Conservation (phyloP, 139 green algal genomes). For the Chlorella ohadii region DNA sequence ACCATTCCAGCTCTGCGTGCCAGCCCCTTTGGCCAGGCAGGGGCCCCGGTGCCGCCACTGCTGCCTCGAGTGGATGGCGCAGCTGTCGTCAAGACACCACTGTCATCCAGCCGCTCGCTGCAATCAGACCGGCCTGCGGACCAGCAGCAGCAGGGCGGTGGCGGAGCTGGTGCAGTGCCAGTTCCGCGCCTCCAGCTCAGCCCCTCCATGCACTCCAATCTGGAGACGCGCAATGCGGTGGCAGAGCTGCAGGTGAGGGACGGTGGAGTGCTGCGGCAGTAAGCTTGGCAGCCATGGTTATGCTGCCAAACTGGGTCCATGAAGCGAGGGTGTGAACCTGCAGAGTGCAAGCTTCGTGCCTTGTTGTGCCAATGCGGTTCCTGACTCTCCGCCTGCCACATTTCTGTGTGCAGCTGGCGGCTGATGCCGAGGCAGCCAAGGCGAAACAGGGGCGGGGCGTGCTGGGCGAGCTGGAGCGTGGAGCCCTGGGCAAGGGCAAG, state of each 20-base stretch:
- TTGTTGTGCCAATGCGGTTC: no score
- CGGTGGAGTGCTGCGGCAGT: neutral
- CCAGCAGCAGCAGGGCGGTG: neutral
- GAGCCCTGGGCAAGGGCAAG: constrained; percentile 47
- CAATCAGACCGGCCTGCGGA: no score
- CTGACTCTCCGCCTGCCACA: neutral
- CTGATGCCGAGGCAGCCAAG: constrained; percentile 25
- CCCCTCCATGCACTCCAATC: constrained; percentile 27
- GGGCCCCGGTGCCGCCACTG: neutral
- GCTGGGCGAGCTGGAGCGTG: constrained; percentile 42
- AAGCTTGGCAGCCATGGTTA: no score
- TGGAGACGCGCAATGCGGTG: constrained; percentile 34
- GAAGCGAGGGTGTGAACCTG: no score
- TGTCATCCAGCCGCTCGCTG: no score
- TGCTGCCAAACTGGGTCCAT: no score
- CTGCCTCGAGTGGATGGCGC: neutral
- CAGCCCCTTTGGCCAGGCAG: neutral
- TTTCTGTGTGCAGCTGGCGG: constrained; percentile 14
- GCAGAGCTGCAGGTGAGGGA: constrained; percentile 35
- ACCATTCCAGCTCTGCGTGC: constrained; percentile 34
- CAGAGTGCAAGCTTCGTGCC: no score
- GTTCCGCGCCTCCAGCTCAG: constrained; percentile 30
- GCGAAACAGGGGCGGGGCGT: constrained; percentile 14
- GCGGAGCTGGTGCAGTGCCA: neutral
- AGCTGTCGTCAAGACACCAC: no score